Evolutionary conservation across 495 filamentous ascomycete species (phyloP).

Genomic region (Daldinia grandis): DNA sequence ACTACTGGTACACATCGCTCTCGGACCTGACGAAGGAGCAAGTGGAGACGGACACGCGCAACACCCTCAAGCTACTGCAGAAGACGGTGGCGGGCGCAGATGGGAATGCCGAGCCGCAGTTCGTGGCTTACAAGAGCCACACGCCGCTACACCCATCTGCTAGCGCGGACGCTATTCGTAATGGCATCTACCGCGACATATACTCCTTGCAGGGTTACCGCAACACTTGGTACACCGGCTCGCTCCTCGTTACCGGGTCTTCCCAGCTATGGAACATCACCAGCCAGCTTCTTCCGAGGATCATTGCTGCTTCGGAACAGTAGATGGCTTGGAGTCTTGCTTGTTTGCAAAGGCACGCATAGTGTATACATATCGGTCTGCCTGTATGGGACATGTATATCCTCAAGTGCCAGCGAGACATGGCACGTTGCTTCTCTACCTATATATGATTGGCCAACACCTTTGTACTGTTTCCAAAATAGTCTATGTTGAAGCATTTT

Average conservation of each 20-base stretch:
- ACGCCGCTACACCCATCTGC: constrained; percentile 48
- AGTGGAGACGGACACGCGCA: constrained; percentile 19
- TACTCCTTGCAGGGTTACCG: constrained; percentile 59
- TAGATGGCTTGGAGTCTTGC: neutral
- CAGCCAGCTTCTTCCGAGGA: constrained; percentile 30
- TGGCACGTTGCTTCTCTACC: too few species aligned
- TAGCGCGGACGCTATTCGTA: constrained; percentile 40
- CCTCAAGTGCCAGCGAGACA: too few species aligned
- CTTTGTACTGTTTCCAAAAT: too few species aligned
- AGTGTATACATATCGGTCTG: neutral
- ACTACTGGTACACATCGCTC: constrained; percentile 36
- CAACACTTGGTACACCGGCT: constrained; percentile 63
- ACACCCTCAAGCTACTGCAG: constrained; percentile 30
- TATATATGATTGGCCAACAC: too few species aligned
- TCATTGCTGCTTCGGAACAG: constrained; percentile 31
- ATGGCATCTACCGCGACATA: constrained; percentile 60
- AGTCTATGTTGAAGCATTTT: too few species aligned
- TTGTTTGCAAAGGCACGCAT: neutral
- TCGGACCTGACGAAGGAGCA: constrained; percentile 15
- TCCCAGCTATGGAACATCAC: constrained; percentile 53
- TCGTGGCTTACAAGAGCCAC: constrained; percentile 46
- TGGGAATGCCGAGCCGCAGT: constrained; percentile 12
- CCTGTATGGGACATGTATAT: neutral
- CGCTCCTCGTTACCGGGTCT: constrained; percentile 47
- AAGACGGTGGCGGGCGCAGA: constrained; percentile 10